Evolutionary conservation across 2,329 filamentous ascomycete genomes (phyloP).

Genomic region (Neofusicoccum cordaticola): DNA sequence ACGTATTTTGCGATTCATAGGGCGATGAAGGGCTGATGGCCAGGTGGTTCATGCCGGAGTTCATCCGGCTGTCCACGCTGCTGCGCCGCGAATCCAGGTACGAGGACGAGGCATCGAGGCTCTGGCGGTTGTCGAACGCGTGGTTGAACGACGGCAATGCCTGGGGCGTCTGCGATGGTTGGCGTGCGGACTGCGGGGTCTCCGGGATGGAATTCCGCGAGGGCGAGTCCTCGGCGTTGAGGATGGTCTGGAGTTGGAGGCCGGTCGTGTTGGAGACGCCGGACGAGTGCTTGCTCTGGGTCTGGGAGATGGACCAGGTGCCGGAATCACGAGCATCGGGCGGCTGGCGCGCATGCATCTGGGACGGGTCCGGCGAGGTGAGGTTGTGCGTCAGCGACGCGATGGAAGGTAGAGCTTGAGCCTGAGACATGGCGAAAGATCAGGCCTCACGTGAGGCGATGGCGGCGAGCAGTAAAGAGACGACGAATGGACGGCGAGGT

Average conservation of each 20-base stretch:
- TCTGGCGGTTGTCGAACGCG: conserved; percentile 46
- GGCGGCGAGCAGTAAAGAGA: background rate
- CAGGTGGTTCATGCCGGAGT: conserved; percentile 68
- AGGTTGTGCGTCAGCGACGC: conserved; percentile 37
- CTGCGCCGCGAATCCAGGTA: conserved; percentile 64
- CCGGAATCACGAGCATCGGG: conserved; percentile 54
- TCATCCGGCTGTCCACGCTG: conserved; percentile 77
- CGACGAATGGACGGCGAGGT: background rate
- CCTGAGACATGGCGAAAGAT: conserved; percentile 27
- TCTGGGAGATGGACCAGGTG: conserved; percentile 59
- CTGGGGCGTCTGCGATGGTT: conserved; percentile 33
- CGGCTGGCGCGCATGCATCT: conserved; percentile 31
- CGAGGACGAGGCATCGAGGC: conserved; percentile 48
- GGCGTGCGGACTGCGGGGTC: conserved; percentile 40
- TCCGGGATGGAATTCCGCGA: conserved; percentile 42
- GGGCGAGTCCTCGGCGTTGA: conserved; percentile 51
- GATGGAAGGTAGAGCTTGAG: conserved; percentile 37
- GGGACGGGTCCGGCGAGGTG: conserved; percentile 30
- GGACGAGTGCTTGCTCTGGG: conserved; percentile 51
- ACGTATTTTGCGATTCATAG: conserved; percentile 74
- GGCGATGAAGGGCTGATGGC: conserved; percentile 65
- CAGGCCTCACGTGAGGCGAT: conserved; percentile 8
- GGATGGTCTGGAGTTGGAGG: conserved; percentile 49
- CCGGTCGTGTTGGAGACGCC: conserved; percentile 45
- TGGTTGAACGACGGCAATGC: conserved; percentile 59